Evolutionary conservation across 805 yeast genomes (phyloP), one percentile per base, ranked within the genome.

Genomic region (Wickerhamomyces strasburgensis): DNA sequence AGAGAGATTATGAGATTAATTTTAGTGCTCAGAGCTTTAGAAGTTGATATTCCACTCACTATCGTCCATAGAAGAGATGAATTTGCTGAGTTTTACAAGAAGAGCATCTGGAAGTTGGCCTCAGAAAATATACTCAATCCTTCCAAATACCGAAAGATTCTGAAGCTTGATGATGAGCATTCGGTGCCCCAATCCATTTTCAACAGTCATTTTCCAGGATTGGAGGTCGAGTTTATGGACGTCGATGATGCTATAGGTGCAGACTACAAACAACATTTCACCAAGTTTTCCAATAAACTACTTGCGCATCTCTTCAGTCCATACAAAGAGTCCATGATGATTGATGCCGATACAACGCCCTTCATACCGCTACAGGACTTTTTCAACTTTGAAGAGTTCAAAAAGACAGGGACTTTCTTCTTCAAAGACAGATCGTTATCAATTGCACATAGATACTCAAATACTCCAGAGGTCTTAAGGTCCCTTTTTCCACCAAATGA

Each of bases 321-420:
- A 7, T 76, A 74, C 45, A 64, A 68, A 31, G 78, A 73, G 46
- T 59, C 64, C 31, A 56, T 77, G 6, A 58, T 75, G 14, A 44
- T 77, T 17, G 83, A 78, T 49, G 75, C 76, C 2, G 83, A 77
- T 47, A 60, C 70, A 1, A 72, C 74, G 0, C 61, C 73, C 0
- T 59, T 74, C 32, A 57, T 62, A 26, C 40, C 54, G 1, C 66
- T 70, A 4, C 54, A 60, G 11, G 57, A 54, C 1, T 47, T 60
- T 6, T 71, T 72, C 26, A 42, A 61, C 9, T 36, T 57, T 21
- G 47, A 51, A 13, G 59, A 60, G 32, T 70, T 61, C 47, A 39
- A 47, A 21, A 47, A 51, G 5, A 55, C 63, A 3, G 64, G 66
- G 5, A 57, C 74, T 0, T 46, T 60, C 14, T 73, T 74, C 42